Evolutionary conservation across 257 asterid genomes (phyloP), one percentile per base, ranked within the genome.

Genomic region (Solanum ossicruentum): DNA sequence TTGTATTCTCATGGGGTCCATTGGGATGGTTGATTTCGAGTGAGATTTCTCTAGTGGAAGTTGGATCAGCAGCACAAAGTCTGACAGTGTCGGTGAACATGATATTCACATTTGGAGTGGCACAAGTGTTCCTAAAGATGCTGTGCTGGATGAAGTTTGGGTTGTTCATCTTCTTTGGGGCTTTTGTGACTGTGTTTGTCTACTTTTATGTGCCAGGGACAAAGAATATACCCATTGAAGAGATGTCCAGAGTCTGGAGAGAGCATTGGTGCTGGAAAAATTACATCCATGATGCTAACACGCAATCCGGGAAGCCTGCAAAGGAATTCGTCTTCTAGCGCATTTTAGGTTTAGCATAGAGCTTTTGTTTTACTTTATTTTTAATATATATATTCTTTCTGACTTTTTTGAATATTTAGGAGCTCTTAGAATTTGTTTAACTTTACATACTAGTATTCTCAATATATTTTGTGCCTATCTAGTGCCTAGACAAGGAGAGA

Each of bases 1-100:
- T 80, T 5, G 86, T 88, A 3, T 89, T 88, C 88, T 89, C 88
- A 1, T 89, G 91, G 90, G 89, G 90, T 6, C 92, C 91, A 1
- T 54, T 88, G 0, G 88, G 89, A 58, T 90, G 91, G 90, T 28
- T 90, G n/a, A 85, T 90, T 1, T 88, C 90, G 0, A 86, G 90
- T 9, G 92, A 90, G 23, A 88, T 88, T 1, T 56, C 86, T 47
- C 89, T 90, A 3, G 21, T 88, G 3, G 92, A 90, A 23, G 52
- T 70, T 70, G 52, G 78, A 18, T 70, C 52, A 3, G 78, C 78
- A 70, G 78, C 78, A 70, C 54, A 70, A 10, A 39, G 78, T 2
- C 8, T 70, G 5, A 70, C 52, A 0, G 23, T 70, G 1, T 70
- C 28, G 0, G 57, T 85, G 39, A 89, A 88, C 72, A 89, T 86